Conservation (phyloP, 805 yeast species). For the Metschnikowia lunata region DNA sequence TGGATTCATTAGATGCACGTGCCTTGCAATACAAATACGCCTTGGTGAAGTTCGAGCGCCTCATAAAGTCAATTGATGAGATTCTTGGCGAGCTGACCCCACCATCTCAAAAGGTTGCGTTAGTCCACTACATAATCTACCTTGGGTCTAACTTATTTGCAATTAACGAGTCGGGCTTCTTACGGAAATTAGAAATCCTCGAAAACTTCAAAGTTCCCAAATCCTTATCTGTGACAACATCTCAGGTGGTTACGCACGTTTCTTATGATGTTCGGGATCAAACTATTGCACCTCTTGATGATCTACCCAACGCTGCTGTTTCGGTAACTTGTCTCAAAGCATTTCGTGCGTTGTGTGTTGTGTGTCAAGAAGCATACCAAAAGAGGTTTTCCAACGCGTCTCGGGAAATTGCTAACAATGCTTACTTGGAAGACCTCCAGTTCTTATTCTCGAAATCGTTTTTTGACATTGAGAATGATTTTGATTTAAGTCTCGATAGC, state of each 20-base stretch:
- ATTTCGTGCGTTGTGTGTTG: conserved; percentile 24
- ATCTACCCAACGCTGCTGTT: conserved; percentile 23
- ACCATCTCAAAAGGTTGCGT: conserved; percentile 16
- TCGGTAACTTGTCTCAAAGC: conserved; percentile 25
- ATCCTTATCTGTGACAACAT: conserved; percentile 22
- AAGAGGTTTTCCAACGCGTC: conserved; percentile 30
- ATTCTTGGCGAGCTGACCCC: not conserved
- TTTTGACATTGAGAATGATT: conserved; percentile 19
- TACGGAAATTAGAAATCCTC: conserved; percentile 24
- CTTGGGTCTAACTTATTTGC: conserved; percentile 31
- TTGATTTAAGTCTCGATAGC: conserved; percentile 22
- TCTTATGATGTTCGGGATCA: conserved; percentile 40
- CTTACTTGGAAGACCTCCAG: conserved; percentile 20
- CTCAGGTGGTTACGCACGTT: conserved; percentile 34
- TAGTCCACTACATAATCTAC: conserved; percentile 34
- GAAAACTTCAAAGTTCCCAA: conserved; percentile 27
- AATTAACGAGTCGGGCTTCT: conserved; percentile 33
- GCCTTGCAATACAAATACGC: conserved; percentile 58
- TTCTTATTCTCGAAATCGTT: conserved; percentile 18
- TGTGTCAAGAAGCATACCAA: conserved; percentile 35
- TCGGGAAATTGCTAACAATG: conserved; percentile 16
- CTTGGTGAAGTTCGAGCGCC: conserved; percentile 40
- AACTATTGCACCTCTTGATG: conserved; percentile 27
- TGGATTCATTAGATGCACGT: conserved; percentile 50
- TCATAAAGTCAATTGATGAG: conserved; percentile 19